These are phyloP conservation scores for Daldinia sp. DNA, from an alignment of 2,329 filamentous ascomycete genomes.

Conservation along the genomic window DNA sequence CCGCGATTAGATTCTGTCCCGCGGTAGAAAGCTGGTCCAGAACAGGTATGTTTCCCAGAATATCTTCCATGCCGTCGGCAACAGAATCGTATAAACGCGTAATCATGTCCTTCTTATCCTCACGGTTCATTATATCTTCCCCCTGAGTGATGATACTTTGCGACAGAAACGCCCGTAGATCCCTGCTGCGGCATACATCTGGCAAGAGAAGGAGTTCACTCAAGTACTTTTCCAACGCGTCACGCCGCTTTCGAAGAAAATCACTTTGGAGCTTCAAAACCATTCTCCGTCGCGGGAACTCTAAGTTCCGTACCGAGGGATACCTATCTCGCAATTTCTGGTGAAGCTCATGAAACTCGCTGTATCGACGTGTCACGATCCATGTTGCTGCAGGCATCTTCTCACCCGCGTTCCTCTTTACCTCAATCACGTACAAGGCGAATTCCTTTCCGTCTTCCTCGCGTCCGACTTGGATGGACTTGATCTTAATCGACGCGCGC, in stretches of 20 bases:
- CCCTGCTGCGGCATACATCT: constrained; percentile 92
- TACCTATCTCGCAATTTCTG: constrained; percentile 88
- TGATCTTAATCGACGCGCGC: constrained; percentile 88
- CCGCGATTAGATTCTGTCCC: constrained; percentile 89
- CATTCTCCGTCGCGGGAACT: constrained; percentile 91
- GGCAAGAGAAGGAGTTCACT: constrained; percentile 84
- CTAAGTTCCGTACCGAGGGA: constrained; percentile 86
- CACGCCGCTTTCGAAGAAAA: constrained; percentile 88
- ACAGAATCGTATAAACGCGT: constrained; percentile 96
- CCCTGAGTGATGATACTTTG: constrained; percentile 81
- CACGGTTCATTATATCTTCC: constrained; percentile 67
- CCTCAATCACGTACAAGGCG: constrained; percentile 92
- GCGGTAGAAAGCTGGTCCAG: constrained; percentile 93
- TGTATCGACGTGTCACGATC: constrained; percentile 92
- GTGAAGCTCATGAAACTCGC: constrained; percentile 95
- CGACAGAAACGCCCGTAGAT: constrained; percentile 91
- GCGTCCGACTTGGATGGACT: constrained; percentile 89
- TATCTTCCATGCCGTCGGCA: constrained; percentile 97
- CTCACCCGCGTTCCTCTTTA: constrained; percentile 88
- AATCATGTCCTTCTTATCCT: constrained; percentile 87
- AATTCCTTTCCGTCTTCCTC: constrained; percentile 95
- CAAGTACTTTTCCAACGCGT: constrained; percentile 87
- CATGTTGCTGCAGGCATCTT: constrained; percentile 97
- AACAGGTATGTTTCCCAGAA: constrained; percentile 94
- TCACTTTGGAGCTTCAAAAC: constrained; percentile 98